Evolutionary conservation across 2,329 filamentous ascomycete genomes (phyloP).

Genomic region (Trichoderma harzianum): DNA sequence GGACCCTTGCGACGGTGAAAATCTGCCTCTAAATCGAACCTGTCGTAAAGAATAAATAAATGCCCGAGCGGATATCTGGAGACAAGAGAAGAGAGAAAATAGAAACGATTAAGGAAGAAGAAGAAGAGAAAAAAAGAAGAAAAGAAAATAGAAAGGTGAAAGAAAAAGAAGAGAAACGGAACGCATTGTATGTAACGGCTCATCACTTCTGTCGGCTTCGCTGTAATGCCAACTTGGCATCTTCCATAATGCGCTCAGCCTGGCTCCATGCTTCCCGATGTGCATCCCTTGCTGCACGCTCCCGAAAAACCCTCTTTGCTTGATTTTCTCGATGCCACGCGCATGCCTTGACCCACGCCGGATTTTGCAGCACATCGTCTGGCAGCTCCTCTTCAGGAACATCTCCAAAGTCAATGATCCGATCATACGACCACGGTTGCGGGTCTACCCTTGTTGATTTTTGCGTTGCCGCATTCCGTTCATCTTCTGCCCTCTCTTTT

Average conservation of each 20-base stretch:
- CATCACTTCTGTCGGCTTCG: background rate
- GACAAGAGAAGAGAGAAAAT: background rate
- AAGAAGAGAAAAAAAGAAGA: background rate
- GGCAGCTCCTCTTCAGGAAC: conserved; percentile 41
- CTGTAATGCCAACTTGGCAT: background rate
- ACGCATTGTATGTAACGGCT: background rate
- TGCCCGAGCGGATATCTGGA: background rate
- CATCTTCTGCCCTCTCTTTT: conserved; percentile 22
- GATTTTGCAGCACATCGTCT: conserved; percentile 42
- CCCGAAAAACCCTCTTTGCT: conserved; percentile 6
- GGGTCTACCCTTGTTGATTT: conserved; percentile 24
- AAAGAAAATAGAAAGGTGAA: background rate
- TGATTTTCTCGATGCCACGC: conserved; percentile 34
- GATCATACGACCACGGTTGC: conserved; percentile 29
- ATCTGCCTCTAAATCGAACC: background rate
- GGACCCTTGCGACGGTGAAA: background rate
- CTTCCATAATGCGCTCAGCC: background rate
- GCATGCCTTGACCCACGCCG: conserved; percentile 43
- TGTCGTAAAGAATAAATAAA: background rate
- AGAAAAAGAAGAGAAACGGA: background rate
- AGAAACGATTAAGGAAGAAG: background rate
- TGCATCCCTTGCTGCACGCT: background rate
- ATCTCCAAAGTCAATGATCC: conserved; percentile 37
- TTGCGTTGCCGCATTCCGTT: conserved; percentile 7
- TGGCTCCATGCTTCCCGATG: conserved; percentile 2